A percentile compares a stretch with the other conserved stretches of the same genome.
These are phyloP conservation scores for Epicoccum sorghinum DNA, from an alignment of 2,329 filamentous ascomycete species.

Conservation along the genomic window DNA sequence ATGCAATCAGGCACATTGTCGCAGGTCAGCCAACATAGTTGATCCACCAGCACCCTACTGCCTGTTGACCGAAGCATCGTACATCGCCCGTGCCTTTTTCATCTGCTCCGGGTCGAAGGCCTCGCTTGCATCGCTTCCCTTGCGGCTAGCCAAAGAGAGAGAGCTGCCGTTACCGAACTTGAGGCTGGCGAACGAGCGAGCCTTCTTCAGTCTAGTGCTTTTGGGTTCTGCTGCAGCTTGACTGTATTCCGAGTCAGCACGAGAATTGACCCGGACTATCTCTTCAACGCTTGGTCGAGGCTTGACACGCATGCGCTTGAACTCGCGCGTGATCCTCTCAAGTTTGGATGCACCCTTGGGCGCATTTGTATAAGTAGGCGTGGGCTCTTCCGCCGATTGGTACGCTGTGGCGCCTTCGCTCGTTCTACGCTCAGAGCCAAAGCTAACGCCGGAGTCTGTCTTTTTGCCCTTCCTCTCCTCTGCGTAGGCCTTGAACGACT, in stretches of 20 bases:
- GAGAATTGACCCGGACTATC: conserved; percentile 45
- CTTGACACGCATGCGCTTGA: conserved; percentile 63
- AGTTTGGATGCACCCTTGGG: conserved; percentile 56
- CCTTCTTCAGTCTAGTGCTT: conserved; percentile 47
- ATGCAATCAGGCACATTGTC: neutral
- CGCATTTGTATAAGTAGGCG: conserved; percentile 23
- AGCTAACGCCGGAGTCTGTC: conserved; percentile 69
- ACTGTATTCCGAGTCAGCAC: conserved; percentile 23
- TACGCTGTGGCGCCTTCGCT: conserved; percentile 35
- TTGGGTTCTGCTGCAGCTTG: conserved; percentile 29
- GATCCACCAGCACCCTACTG: conserved; percentile 3
- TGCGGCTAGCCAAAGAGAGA: conserved; percentile 39
- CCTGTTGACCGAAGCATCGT: conserved; percentile 38
- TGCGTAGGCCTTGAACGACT: conserved; percentile 41
- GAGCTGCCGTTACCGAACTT: conserved; percentile 40
- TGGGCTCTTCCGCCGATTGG: conserved; percentile 32
- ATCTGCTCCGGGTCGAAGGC: conserved; percentile 46
- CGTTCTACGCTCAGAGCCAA: conserved; percentile 50
- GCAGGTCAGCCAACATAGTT: neutral
- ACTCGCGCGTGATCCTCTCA: conserved; percentile 65
- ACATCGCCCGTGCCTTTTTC: conserved; percentile 44
- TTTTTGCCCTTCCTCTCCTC: conserved; percentile 58
- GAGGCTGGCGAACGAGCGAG: conserved; percentile 42
- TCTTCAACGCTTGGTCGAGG: conserved; percentile 59
- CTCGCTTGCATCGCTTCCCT: conserved; percentile 38